Conservation (phyloP, 495 filamentous ascomycete species). For the Xylaria telfairii region DNA sequence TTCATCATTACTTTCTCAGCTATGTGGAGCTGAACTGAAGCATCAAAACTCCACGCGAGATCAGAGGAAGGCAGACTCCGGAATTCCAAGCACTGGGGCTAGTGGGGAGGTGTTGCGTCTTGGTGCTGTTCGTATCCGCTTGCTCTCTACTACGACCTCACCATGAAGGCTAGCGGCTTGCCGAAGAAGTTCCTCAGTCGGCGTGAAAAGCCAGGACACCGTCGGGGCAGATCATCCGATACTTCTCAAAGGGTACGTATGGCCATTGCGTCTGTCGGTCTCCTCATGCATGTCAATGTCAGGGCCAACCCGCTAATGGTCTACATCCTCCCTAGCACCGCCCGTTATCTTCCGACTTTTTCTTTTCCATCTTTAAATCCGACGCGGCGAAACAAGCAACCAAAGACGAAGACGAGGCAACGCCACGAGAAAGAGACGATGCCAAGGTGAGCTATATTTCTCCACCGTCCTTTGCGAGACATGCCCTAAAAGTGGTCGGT, state of each 20-base stretch:
- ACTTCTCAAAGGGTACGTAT: slow-evolving; percentile 55
- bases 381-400: slow-evolving; percentile 59
- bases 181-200: slow-evolving; percentile 69
- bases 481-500: not conserved
- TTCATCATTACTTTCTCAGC: not conserved
- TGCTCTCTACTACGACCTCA: slow-evolving; percentile 32
- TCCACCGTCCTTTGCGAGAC: not conserved
- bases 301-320: slow-evolving; percentile 29
- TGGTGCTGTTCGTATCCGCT: not conserved
- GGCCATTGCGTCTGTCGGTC: slow-evolving; percentile 18
- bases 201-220: slow-evolving; percentile 68
- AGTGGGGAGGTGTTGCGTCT: not conserved
- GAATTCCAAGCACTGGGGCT: not conserved
- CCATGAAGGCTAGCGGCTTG: slow-evolving; percentile 41
- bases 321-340: slow-evolving; percentile 42
- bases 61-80: not conserved
- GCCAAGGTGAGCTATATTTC: slow-evolving; percentile 37
- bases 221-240: slow-evolving; percentile 55
- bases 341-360: slow-evolving; percentile 47
- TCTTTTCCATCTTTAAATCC: slow-evolving; percentile 61
- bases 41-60: not conserved
- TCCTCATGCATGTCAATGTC: slow-evolving; percentile 27
- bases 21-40: slow-evolving; percentile 16
- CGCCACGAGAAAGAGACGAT: slow-evolving; percentile 52
- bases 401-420: slow-evolving; percentile 58